Percentiles rank a stretch among this genome's conserved stretches.
Evolutionary conservation across 495 filamentous ascomycete species (phyloP).

Genomic region (Haplographium delicatum): DNA sequence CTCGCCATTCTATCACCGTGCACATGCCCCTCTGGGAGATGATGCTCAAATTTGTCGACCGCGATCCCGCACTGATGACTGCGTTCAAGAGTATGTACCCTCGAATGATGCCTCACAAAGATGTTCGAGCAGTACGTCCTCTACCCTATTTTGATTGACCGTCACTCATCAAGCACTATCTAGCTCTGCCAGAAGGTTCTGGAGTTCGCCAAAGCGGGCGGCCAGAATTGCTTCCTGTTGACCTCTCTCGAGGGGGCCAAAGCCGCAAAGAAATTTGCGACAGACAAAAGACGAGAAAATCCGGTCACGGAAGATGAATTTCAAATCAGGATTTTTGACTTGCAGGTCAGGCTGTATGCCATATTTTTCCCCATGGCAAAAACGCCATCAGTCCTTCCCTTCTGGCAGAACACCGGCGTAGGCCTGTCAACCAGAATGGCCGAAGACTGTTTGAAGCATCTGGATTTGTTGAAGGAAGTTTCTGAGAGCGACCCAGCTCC

Average conservation of each 20-base stretch:
- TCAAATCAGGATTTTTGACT: slow-evolving; percentile 31
- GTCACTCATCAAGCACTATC: background rate
- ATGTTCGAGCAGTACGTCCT: slow-evolving; percentile 22
- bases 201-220: slow-evolving; percentile 20
- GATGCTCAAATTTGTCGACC: slow-evolving; percentile 26
- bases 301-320: slow-evolving; percentile 24
- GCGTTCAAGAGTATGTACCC: slow-evolving; percentile 37
- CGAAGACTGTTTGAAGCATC: slow-evolving; percentile 30
- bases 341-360: slow-evolving; percentile 32
- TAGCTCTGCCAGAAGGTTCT: slow-evolving; percentile 29
- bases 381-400: slow-evolving; percentile 25
- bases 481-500: background rate
- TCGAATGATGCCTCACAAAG: slow-evolving; percentile 32
- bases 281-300: slow-evolving; percentile 17
- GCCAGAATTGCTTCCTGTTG: slow-evolving; percentile 29
- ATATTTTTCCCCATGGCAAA: slow-evolving; percentile 30
- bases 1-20: slow-evolving; percentile 35
- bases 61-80: slow-evolving; percentile 27
- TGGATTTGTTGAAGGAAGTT: slow-evolving; percentile 26
- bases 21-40: slow-evolving; percentile 32
- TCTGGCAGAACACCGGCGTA: slow-evolving; percentile 36
- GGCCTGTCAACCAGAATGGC: slow-evolving; percentile 36
- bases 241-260: slow-evolving; percentile 22
- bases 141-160: background rate
- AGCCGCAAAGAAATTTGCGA: slow-evolving; percentile 19